Percentiles rank a stretch among this genome's conserved stretches.
Conservation (phyloP, 139 green algal genomes). For the Limnomonas spitsbergensis region DNA sequence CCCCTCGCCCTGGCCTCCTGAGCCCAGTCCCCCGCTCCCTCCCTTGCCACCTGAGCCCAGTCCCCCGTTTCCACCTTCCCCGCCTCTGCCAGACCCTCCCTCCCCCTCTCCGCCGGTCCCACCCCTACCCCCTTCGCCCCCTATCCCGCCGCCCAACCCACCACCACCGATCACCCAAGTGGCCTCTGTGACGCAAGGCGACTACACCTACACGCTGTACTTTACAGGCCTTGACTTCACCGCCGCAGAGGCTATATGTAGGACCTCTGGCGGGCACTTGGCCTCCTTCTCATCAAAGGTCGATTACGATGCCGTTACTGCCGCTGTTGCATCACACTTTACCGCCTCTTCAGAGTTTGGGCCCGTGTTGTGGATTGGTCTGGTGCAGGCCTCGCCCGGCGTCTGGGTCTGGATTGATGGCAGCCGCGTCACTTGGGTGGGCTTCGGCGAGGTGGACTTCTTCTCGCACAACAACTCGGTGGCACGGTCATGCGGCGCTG, state of each 20-base stretch:
- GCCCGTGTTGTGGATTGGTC: slow-evolving; percentile 11
- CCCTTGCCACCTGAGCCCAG: not conserved
- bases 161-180: not conserved
- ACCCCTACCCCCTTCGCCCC: not conserved
- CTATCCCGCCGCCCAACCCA: not conserved
- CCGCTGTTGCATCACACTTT: not conserved
- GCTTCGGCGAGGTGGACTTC: not conserved
- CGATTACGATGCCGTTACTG: not conserved
- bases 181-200: not conserved
- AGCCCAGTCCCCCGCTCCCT: not conserved
- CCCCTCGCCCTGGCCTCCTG: slow-evolving; percentile 2
- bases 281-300: slow-evolving; percentile 1
- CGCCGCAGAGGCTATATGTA: slow-evolving; percentile 68
- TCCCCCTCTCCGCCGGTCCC: not conserved
- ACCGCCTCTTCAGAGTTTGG: not conserved
- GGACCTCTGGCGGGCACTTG: slow-evolving; percentile 19
- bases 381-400: not conserved
- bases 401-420: slow-evolving; percentile 11
- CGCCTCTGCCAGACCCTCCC: not conserved
- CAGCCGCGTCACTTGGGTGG: not conserved
- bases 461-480: not conserved
- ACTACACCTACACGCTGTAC: slow-evolving; percentile 7
- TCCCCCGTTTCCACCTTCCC: not conserved
- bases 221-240: slow-evolving; percentile 51
- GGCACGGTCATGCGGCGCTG: not conserved